Base-by-base conservation (phyloP, 2,329 filamentous ascomycete genomes). In the Claviceps humidiphila region DNA sequence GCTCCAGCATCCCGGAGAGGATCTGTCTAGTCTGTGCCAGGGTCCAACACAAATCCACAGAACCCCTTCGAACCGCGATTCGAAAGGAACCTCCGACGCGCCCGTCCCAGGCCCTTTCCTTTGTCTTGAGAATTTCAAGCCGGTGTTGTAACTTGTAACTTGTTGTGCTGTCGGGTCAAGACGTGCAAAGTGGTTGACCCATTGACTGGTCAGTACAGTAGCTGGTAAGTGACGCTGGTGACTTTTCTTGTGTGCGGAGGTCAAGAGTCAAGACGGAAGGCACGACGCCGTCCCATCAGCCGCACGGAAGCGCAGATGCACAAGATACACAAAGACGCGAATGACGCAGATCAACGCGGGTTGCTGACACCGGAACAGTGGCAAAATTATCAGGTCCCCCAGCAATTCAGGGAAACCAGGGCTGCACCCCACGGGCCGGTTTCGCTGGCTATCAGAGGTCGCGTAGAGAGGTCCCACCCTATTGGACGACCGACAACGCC, bases 361-460 rank as follows among this genome's bases (percentile, higher is more conserved):
- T n/a, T 40, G 38, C 38, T 40, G 38, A 40, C 38, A 39, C 11
- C 24, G 14, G 24, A 34, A 34, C 44, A 14, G 44, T 46, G 37
- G 47, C 17, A 43, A 34, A 34, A 34, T 34, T 11, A 11, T 34
- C 30, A 34, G 30, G 30, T 34, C 30, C 16, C 38, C 38, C 38
- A 8, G 38, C 38, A 40, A 38, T 38, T 41, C 13, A 24, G 51
- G 49, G 39, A 34, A 11, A 11, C 9, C 30, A 34, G 30, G 30
- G 30, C 47, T 44, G 48, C 11, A 50, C 45, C 57, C 57, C 56
- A 59, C 57, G 55, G 54, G 57, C 56, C 56, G 56, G 54, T 58
- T 53, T 56, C 56, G 56, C 57, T 57, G 57, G 57, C 43, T 47
- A 46, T 45, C 5, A 26, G 45, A 14, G 46, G 16, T 39, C 43